Percentiles rank a stretch among this genome's conserved stretches.
These are phyloP conservation scores for Botrytis byssoidea DNA, from an alignment of 2,329 filamentous ascomycete species.

Conservation along the genomic window DNA sequence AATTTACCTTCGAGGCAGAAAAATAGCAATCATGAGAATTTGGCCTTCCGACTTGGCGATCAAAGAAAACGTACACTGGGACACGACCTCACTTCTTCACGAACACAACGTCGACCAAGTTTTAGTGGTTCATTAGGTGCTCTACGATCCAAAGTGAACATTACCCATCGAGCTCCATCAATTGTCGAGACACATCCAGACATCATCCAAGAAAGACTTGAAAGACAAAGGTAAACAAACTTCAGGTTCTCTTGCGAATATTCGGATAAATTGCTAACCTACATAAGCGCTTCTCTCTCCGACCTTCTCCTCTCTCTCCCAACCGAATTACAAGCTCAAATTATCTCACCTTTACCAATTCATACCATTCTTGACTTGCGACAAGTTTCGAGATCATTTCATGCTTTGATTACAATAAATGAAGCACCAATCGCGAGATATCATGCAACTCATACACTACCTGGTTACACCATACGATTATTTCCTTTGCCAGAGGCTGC, in stretches of 20 bases:
- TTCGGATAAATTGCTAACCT: neutral
- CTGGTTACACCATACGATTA: slow-evolving; percentile 57
- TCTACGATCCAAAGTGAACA: slow-evolving; percentile 36
- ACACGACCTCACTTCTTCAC: slow-evolving; percentile 36
- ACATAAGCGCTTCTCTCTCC: slow-evolving; percentile 47
- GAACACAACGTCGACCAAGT: slow-evolving; percentile 37
- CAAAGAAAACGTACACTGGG: slow-evolving; percentile 39
- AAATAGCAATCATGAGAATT: slow-evolving; percentile 26
- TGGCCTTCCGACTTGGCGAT: slow-evolving; percentile 33
- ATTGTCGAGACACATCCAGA: slow-evolving; percentile 35
- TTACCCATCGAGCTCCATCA: slow-evolving; percentile 34
- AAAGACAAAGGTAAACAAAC: slow-evolving; percentile 31
- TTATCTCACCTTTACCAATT: slow-evolving; percentile 59
- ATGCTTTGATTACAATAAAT: slow-evolving; percentile 58
- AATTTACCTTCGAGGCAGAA: slow-evolving; percentile 36
- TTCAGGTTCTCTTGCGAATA: neutral
- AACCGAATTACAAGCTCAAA: slow-evolving; percentile 61
- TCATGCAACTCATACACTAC: slow-evolving; percentile 59
- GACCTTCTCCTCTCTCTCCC: slow-evolving; percentile 58
- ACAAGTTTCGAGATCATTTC: slow-evolving; percentile 57
- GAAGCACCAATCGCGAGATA: slow-evolving; percentile 61
- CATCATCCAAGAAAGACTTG: slow-evolving; percentile 31
- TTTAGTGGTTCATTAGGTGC: slow-evolving; percentile 38
- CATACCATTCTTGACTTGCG: slow-evolving; percentile 60
- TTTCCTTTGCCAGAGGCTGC: slow-evolving; percentile 53